Evolutionary conservation across 306 rosid genomes (phyloP).

Genomic region (Trichosanthes cucumerina): DNA sequence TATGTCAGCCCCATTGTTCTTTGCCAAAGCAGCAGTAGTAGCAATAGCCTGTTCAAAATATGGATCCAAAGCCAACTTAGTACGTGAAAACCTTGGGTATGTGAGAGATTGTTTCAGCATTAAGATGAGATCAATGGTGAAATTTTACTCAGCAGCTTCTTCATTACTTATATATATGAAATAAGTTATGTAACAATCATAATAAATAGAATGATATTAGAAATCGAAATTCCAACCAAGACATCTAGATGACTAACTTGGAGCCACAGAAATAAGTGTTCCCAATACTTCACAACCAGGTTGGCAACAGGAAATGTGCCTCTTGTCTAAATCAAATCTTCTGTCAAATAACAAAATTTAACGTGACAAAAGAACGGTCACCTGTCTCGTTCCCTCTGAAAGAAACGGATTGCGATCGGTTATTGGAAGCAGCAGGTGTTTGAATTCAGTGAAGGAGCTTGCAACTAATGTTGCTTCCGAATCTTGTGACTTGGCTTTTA

Average conservation of each 20-base stretch:
- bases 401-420: conserved; percentile 80
- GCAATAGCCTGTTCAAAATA: conserved; percentile 47
- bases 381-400: conserved; percentile 79
- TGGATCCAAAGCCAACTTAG: not conserved
- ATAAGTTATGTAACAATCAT: not conserved
- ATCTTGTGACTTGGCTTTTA: conserved; percentile 45
- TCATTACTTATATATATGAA: not conserved
- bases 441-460: conserved; percentile 60
- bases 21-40: conserved; percentile 72
- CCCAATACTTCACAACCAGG: not conserved
- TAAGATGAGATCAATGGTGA: not conserved
- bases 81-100: not conserved
- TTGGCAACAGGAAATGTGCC: not conserved
- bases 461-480: conserved; percentile 38
- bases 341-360: not conserved
- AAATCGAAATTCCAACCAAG: not conserved
- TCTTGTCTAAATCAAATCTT: not conserved
- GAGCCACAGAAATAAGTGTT: not conserved
- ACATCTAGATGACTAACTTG: not conserved
- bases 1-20: conserved; percentile 82
- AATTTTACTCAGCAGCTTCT: not conserved
- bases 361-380: conserved; percentile 10
- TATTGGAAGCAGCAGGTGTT: conserved; percentile 78
- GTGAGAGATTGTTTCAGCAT: not conserved
- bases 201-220: not conserved